Evolutionary conservation across 495 filamentous ascomycete species (phyloP), one percentile per base, ranked within the genome.

Genomic region (Clavariopsis aquatica): DNA sequence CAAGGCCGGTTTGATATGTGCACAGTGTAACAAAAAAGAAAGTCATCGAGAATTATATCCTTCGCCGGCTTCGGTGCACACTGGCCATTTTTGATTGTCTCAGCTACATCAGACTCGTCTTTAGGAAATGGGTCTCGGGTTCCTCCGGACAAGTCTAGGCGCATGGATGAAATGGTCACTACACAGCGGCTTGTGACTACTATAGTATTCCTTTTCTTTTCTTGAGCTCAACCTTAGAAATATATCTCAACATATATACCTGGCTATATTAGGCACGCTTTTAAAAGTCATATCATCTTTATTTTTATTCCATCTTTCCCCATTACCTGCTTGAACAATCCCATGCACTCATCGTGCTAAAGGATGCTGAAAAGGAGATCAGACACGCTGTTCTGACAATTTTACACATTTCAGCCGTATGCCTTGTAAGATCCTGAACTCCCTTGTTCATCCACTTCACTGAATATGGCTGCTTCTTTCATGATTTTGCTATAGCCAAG

Each of bases 391-490:
- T n/a, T n/a, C n/a, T n/a, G n/a, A n/a, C n/a, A n/a, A n/a, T n/a
- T n/a, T n/a, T n/a, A n/a, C n/a, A n/a, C n/a, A n/a, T n/a, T n/a
- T n/a, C n/a, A n/a, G n/a, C n/a, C n/a, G n/a, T n/a, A n/a, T n/a
- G n/a, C n/a, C n/a, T n/a, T n/a, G n/a, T n/a, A n/a, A n/a, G n/a
- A n/a, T n/a, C n/a, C n/a, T n/a, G n/a, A n/a, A n/a, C n/a, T n/a
- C n/a, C n/a, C n/a, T n/a, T n/a, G n/a, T n/a, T n/a, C n/a, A n/a
- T n/a, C n/a, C n/a, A n/a, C n/a, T n/a, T n/a, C n/a, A n/a, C n/a
- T n/a, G n/a, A n/a, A n/a, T n/a, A n/a, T n/a, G n/a, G n/a, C 24
- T 65, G 68, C 26, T 52, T 70, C 19, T 24, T 70, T n/a, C 52
- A 68, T 59, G 68, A 65, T 6, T 66, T 64, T 51, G 56, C 57